phyloP scores from a whole-genome alignment of 2,329 filamentous ascomycete species.

The Claviceps sp. region DNA sequence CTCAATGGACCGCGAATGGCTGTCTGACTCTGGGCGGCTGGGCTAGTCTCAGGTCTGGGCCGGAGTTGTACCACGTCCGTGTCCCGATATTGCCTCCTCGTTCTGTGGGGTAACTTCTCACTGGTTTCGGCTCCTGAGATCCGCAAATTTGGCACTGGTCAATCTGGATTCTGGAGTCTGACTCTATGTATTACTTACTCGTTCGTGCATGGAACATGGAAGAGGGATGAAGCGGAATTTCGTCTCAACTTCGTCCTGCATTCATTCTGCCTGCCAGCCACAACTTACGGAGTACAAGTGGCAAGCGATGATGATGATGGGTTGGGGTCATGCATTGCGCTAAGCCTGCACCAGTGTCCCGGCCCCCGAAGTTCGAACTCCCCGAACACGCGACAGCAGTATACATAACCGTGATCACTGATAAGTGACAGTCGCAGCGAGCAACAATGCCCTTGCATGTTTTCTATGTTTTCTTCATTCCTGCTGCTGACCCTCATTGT shows the following conservation, averaged over 20 bases:
- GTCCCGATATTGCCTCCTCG: too few relatives aligned
- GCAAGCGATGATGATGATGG: not conserved
- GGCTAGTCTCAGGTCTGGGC: not conserved
- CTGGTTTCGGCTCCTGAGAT: slow-evolving; percentile 4
- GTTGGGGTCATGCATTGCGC: not conserved
- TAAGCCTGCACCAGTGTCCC: not conserved
- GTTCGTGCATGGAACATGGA: not conserved
- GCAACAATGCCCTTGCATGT: not conserved
- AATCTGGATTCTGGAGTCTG: too few relatives aligned
- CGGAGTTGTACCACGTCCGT: too few relatives aligned
- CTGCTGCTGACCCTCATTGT: not conserved
- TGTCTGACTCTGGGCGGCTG: not conserved
- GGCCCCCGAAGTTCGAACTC: not conserved
- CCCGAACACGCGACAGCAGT: not conserved
- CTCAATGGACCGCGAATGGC: slow-evolving; percentile 1
- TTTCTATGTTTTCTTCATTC: not conserved
- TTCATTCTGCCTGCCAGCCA: not conserved
- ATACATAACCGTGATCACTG: not conserved
- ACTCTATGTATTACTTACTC: not conserved
- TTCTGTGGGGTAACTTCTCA: not conserved
- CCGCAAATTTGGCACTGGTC: not conserved
- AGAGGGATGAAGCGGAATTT: not conserved
- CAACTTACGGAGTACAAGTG: not conserved
- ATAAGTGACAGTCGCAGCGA: not conserved
- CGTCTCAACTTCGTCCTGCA: not conserved